phyloP scores from a whole-genome alignment of 2,329 filamentous ascomycete genomes.

The Epichloe sp. region DNA sequence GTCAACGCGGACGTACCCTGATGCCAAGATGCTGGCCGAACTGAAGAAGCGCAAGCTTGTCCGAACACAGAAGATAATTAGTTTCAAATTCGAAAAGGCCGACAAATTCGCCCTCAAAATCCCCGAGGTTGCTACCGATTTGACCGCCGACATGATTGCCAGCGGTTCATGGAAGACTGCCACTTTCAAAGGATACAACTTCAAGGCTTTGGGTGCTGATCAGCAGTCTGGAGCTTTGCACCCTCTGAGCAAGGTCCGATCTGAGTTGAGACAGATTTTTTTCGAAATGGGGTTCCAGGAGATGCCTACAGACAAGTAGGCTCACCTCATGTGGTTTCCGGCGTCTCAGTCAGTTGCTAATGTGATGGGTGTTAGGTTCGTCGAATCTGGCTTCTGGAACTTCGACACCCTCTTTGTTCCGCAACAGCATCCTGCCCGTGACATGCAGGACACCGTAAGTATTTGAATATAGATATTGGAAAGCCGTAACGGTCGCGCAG shows the following conservation, averaged over 20 bases:
- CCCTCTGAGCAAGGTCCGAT: conserved; percentile 83
- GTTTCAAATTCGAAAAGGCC: conserved; percentile 74
- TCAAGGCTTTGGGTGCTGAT: conserved; percentile 56
- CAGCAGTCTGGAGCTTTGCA: conserved; percentile 49
- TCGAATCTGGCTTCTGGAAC: conserved; percentile 97
- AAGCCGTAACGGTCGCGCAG: not conserved
- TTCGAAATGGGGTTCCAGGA: conserved; percentile 98
- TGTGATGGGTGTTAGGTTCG: conserved; percentile 34
- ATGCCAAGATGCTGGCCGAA: conserved; percentile 66
- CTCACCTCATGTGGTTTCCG: too few relatives aligned
- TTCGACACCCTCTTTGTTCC: conserved; percentile 95
- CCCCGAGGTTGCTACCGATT: conserved; percentile 83
- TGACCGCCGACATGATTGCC: conserved; percentile 85
- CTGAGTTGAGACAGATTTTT: conserved; percentile 96
- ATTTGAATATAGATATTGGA: not conserved
- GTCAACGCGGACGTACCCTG: conserved; percentile 50
- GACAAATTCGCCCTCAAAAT: conserved; percentile 81
- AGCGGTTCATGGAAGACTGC: conserved; percentile 86
- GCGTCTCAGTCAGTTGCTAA: not conserved
- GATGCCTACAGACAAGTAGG: conserved; percentile 73
- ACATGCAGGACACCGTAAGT: conserved; percentile 71
- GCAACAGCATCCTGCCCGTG: conserved; percentile 88
- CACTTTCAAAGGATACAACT: conserved; percentile 70
- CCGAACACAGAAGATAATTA: conserved; percentile 69
- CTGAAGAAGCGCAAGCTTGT: conserved; percentile 88